These are phyloP conservation scores for Cryptococcus wingfieldii DNA, from an alignment of 1,284 basidiomycete species.

Conservation along the genomic window DNA sequence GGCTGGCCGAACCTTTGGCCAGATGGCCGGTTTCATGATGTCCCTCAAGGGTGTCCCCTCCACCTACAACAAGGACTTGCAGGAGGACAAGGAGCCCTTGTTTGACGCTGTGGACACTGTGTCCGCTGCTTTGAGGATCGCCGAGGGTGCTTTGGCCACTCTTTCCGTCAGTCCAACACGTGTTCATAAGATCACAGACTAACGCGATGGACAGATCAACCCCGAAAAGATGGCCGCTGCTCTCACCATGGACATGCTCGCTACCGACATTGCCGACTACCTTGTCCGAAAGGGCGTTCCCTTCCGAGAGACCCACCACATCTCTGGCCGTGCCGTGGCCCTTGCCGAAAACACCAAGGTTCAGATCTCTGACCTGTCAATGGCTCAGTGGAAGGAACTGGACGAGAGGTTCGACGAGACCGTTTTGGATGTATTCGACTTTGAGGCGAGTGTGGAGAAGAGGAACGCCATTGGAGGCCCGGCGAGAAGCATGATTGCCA, in stretches of 20 bases:
- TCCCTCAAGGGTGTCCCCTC: slow-evolving; percentile 94
- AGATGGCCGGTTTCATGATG: slow-evolving; percentile 98
- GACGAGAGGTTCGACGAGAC: slow-evolving; percentile 79
- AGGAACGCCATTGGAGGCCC: slow-evolving; percentile 89
- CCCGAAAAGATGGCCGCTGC: slow-evolving; percentile 82
- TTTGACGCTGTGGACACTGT: slow-evolving; percentile 91
- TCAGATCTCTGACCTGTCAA: slow-evolving; percentile 72
- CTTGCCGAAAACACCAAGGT: slow-evolving; percentile 79
- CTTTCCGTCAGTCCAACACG: slow-evolving; percentile 60
- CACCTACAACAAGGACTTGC: slow-evolving; percentile 98
- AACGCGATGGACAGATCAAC: slow-evolving; percentile 60
- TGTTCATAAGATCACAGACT: background rate
- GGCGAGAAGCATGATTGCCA: slow-evolving; percentile 73
- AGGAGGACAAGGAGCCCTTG: slow-evolving; percentile 96
- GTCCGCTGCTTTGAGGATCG: slow-evolving; percentile 80
- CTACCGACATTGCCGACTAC: slow-evolving; percentile 97
- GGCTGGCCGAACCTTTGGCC: slow-evolving; percentile 87
- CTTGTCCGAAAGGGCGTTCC: slow-evolving; percentile 94
- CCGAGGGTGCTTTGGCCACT: slow-evolving; percentile 89
- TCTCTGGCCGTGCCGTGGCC: slow-evolving; percentile 92
- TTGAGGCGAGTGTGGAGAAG: slow-evolving; percentile 89
- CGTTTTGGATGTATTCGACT: slow-evolving; percentile 76
- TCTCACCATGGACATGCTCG: slow-evolving; percentile 92
- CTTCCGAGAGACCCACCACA: slow-evolving; percentile 97
- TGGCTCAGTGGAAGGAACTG: slow-evolving; percentile 72